A percentile compares a stretch with the other conserved stretches of the same genome.
These are phyloP conservation scores for Malania oleifera DNA, from an alignment of 164 flowering plant species.

Conservation along the genomic window DNA sequence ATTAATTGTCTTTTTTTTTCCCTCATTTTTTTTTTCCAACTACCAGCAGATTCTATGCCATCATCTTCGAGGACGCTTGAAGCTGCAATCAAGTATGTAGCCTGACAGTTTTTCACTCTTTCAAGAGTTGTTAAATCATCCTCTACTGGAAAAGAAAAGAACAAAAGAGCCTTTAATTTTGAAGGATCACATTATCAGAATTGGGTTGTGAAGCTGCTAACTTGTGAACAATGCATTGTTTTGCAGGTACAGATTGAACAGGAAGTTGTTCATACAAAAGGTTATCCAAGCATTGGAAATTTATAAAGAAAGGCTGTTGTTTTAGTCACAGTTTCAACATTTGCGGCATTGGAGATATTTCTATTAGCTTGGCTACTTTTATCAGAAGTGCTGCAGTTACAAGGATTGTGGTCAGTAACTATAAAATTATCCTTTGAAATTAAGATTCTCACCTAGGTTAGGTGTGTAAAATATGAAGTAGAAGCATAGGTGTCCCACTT, in stretches of 20 bases:
- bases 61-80: neutral
- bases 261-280: slow-evolving; percentile 65
- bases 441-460: no score
- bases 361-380: no score
- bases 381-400: no score
- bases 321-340: slow-evolving; percentile 26
- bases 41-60: neutral
- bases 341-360: no score
- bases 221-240: neutral
- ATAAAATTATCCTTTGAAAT: no score
- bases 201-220: neutral
- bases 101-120: neutral
- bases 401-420: no score
- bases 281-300: slow-evolving; percentile 65
- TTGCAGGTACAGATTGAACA: slow-evolving; percentile 78
- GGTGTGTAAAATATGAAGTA: no score
- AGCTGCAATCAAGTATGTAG: neutral
- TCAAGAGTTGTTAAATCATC: neutral
- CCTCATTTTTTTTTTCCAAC: neutral
- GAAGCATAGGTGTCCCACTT: no score
- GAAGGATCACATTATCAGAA: neutral
- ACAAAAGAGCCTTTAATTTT: neutral
- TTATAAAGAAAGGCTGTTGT: slow-evolving; percentile 71
- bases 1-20: neutral
- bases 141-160: neutral